Conservation (phyloP, 495 filamentous ascomycete genomes). For the Gamarada debralockiae region DNA sequence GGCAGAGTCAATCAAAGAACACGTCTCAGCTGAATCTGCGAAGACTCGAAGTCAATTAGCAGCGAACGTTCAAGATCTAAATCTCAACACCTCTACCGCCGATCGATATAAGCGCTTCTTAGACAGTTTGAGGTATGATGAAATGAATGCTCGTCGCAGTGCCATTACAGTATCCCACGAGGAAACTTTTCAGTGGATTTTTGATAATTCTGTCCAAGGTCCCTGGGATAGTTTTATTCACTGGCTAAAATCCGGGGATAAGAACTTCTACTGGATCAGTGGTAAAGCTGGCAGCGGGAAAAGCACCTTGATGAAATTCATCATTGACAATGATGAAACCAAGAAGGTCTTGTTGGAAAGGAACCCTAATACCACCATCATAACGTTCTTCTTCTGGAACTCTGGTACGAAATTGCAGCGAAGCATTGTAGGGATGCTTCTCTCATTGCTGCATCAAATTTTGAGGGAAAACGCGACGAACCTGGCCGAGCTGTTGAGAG, state of each 20-base stretch:
- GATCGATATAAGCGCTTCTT: conserved; percentile 9
- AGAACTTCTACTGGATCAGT: conserved; percentile 29
- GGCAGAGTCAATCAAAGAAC: conserved; percentile 1
- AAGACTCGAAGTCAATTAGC: neutral
- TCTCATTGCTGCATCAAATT: neutral
- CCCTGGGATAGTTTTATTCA: conserved; percentile 26
- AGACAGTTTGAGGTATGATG: conserved; percentile 22
- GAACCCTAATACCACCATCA: neutral
- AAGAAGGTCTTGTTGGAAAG: neutral
- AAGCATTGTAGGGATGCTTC: neutral
- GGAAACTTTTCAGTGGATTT: conserved; percentile 26
- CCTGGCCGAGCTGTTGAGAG: neutral
- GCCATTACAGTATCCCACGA: conserved; percentile 14
- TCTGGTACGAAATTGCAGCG: neutral
- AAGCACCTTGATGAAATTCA: conserved; percentile 35
- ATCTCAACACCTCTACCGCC: neutral
- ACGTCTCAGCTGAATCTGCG: neutral
- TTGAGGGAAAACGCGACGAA: neutral
- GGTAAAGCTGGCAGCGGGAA: conserved; percentile 35
- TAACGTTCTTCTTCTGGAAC: conserved; percentile 9
- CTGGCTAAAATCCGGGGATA: conserved; percentile 28
- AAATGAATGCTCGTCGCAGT: conserved; percentile 23
- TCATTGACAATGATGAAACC: conserved; percentile 15
- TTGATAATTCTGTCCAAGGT: neutral
- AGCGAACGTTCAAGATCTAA: neutral